Conservation (phyloP, 352 stramenopile genomes). For the Pythium folliculosum region DNA sequence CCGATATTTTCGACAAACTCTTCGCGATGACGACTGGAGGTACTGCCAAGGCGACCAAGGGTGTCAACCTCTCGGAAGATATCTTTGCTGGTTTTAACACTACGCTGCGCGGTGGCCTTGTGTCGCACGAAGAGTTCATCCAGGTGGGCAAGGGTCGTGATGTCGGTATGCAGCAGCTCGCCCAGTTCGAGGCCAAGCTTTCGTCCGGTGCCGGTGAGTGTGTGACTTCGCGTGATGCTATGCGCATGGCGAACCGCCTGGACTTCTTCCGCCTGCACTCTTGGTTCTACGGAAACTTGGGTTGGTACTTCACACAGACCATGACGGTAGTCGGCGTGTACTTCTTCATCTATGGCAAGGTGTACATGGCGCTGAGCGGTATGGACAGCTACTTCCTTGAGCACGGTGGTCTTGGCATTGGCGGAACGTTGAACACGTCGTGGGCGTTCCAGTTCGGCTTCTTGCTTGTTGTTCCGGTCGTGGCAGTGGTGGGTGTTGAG, state of each 20-base stretch:
- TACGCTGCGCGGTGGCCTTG: constrained; percentile 67
- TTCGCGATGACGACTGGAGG: constrained; percentile 84
- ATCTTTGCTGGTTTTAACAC: constrained; percentile 89
- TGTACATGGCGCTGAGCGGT: constrained; percentile 94
- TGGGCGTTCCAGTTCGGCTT: constrained; percentile 96
- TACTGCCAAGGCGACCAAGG: constrained; percentile 82
- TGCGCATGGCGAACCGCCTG: constrained; percentile 94
- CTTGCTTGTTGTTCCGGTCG: constrained; percentile 95
- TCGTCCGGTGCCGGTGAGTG: constrained; percentile 97
- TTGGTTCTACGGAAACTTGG: constrained; percentile 99
- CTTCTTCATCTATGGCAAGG: constrained; percentile 97
- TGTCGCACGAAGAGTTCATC: constrained; percentile 85
- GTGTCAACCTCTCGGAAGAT: constrained; percentile 87
- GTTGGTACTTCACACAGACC: constrained; percentile 98
- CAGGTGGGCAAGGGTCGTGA: constrained; percentile 97
- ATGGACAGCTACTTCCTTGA: constrained; percentile 92
- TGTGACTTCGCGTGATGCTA: constrained; percentile 96
- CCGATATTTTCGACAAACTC: constrained; percentile 89
- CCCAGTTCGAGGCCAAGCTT: constrained; percentile 98
- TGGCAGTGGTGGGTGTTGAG: constrained; percentile 97
- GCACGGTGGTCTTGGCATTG: constrained; percentile 92
- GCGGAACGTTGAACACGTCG: constrained; percentile 95
- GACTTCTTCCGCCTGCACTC: constrained; percentile 98
- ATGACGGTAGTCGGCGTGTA: constrained; percentile 98
- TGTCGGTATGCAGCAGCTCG: constrained; percentile 98